These are phyloP conservation scores for Candida broadrunensis DNA, from an alignment of 805 yeast species.

Conservation along the genomic window DNA sequence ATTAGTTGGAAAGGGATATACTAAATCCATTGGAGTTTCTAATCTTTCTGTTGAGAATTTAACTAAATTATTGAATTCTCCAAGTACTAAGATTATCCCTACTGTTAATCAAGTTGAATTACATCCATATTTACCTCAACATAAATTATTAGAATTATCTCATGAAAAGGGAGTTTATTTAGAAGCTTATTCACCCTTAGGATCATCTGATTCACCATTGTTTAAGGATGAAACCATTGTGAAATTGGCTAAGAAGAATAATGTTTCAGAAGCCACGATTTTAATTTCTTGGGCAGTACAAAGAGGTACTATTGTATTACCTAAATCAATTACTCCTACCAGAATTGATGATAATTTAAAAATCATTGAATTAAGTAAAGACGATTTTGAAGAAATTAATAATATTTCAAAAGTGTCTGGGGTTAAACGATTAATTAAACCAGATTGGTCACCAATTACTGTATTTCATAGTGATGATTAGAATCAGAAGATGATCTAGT, in stretches of 20 bases:
- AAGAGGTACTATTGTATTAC: slow-evolving; percentile 51
- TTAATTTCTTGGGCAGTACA: slow-evolving; percentile 58
- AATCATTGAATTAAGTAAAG: slow-evolving; percentile 28
- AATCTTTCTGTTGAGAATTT: slow-evolving; percentile 52
- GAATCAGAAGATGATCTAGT: no score
- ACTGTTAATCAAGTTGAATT: slow-evolving; percentile 75
- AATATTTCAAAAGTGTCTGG: slow-evolving; percentile 21
- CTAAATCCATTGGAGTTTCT: slow-evolving; percentile 71
- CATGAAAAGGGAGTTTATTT: slow-evolving; percentile 22
- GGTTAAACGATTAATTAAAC: slow-evolving; percentile 31
- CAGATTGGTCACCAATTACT: slow-evolving; percentile 26
- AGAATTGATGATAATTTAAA: slow-evolving; percentile 33
- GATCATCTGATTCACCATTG: slow-evolving; percentile 55
- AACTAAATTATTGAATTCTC: slow-evolving; percentile 44
- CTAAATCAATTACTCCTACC: slow-evolving; percentile 30
- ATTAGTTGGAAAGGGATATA: slow-evolving; percentile 50
- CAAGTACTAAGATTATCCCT: slow-evolving; percentile 53
- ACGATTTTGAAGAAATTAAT: slow-evolving; percentile 31
- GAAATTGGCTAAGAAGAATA: slow-evolving; percentile 42
- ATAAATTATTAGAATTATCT: slow-evolving; percentile 58
- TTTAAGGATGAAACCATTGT: slow-evolving; percentile 41
- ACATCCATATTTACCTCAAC: slow-evolving; percentile 40
- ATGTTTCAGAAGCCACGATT: slow-evolving; percentile 47
- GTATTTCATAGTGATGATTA: slow-evolving; percentile 6
- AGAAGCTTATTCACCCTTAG: slow-evolving; percentile 80